Evolutionary conservation across 202 grass and related monocot species (phyloP), one percentile per base, ranked within the genome.

Genomic region (Carex arenaria): DNA sequence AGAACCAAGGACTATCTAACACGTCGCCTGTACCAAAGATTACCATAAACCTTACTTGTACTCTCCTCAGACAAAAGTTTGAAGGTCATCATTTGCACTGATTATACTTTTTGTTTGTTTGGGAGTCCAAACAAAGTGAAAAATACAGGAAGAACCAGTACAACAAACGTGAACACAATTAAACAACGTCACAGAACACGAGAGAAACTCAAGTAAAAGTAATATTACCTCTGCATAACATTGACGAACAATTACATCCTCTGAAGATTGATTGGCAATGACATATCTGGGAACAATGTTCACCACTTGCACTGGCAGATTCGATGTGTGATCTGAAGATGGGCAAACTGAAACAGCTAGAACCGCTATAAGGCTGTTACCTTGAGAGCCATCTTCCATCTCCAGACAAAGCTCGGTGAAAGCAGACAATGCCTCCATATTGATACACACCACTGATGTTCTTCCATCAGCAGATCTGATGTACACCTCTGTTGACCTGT

Each of bases 341-440:
- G 88, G 90, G 82, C 90, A 84, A 61, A 96, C 86, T 76, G 84
- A 91, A 61, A 96, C 68, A 77, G 86, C 93, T 71, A 96, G 88
- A 80, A 87, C 86, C 52, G 83, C 87, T 67, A 93, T 76, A 63
- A 84, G 60, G 89, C 42, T 31, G 63, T 57, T 86, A 49, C 77
- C 80, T 19, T 36, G 67, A 76, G 85, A 72, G 86, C 81, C 45
- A 86, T 91, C 85, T 66, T 91, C 52, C 57, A 83, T 90, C 64
- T 96, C 93, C 66, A 96, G 79, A 79, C 82, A 87, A 82, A 96
- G 83, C 78, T 93, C 93, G 36, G 93, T 93, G 66, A 89, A 96
- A 67, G 90, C 89, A 89, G 93, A 96, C 67, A 96, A 69, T 85
- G 84, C 87, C 42, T 91, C 90, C 79, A 96, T 80, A 77, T 96